These are phyloP conservation scores for Mucor indicus DNA, from an alignment of 371 early-diverging fungal genomes.

Conservation along the genomic window DNA sequence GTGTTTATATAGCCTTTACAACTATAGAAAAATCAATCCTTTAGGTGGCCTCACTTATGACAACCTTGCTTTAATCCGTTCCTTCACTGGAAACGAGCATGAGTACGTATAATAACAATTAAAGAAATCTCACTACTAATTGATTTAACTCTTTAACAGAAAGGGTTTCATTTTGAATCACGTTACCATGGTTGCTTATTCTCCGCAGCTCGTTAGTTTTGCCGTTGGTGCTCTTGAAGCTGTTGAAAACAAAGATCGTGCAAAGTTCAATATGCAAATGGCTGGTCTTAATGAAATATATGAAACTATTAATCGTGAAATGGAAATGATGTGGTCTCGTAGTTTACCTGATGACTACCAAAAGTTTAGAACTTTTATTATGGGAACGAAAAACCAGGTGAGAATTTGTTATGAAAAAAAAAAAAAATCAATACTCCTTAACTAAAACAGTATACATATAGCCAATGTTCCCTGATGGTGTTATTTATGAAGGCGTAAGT, in stretches of 20 bases:
- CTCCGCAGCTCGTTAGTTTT: slow-evolving; percentile 63
- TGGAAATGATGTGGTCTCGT: slow-evolving; percentile 82
- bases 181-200: slow-evolving; percentile 82
- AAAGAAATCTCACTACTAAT: slow-evolving; percentile 31
- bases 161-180: slow-evolving; percentile 79
- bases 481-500: slow-evolving; percentile 78
- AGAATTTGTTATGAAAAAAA: neutral
- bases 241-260: slow-evolving; percentile 51
- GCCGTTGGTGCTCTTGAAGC: slow-evolving; percentile 60
- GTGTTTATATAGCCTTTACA: slow-evolving; percentile 62
- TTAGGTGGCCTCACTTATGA: slow-evolving; percentile 55
- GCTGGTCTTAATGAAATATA: slow-evolving; percentile 57
- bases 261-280: slow-evolving; percentile 58
- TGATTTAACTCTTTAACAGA: slow-evolving; percentile 63
- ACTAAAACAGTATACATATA: slow-evolving; percentile 5
- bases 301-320: slow-evolving; percentile 63
- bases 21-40: slow-evolving; percentile 71
- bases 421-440: too few relatives aligned
- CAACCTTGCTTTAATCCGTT: slow-evolving; percentile 74
- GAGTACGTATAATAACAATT: slow-evolving; percentile 60
- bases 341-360: slow-evolving; percentile 71
- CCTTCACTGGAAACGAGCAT: slow-evolving; percentile 69
- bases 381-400: slow-evolving; percentile 80
- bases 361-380: slow-evolving; percentile 86
- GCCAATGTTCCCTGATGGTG: slow-evolving; percentile 86